Evolutionary conservation across 164 flowering plant genomes (phyloP).

Genomic region (Akebia trifoliata): DNA sequence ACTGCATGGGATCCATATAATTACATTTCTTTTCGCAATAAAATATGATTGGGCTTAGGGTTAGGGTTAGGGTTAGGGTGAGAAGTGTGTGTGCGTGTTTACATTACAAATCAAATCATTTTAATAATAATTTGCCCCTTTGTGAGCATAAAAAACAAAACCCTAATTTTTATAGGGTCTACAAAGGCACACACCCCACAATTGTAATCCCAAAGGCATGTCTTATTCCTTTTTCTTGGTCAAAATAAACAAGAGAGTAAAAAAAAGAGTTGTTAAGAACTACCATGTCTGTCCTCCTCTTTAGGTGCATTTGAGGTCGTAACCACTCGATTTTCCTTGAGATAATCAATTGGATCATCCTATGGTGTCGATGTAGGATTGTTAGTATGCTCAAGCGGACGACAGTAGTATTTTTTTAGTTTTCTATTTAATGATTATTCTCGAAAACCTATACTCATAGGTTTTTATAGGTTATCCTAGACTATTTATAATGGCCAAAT

Average conservation of each 20-base stretch:
- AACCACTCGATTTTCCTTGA: neutral
- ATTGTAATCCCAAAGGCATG: constrained; percentile 17
- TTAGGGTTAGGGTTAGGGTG: too few relatives aligned
- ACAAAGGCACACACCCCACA: constrained; percentile 8
- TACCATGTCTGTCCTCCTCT: constrained; percentile 13
- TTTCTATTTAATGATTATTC: constrained; percentile 2
- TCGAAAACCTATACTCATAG: constrained; percentile 2
- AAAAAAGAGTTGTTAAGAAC: neutral
- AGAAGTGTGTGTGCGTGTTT: too few relatives aligned
- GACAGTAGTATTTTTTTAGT: neutral
- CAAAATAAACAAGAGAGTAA: constrained; percentile 1
- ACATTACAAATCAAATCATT: too few relatives aligned
- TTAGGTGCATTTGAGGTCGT: neutral
- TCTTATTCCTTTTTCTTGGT: constrained; percentile 10
- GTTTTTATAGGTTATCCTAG: constrained; percentile 6
- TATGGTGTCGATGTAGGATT: neutral
- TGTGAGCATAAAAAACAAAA: too few relatives aligned
- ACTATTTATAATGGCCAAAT: constrained; percentile 3
- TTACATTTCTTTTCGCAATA: neutral
- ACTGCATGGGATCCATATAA: neutral
- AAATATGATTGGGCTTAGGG: neutral
- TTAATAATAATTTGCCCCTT: too few relatives aligned
- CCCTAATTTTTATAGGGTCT: constrained; percentile 9
- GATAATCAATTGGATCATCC: neutral
- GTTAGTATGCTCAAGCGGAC: too few relatives aligned